A percentile compares a stretch with the other conserved stretches of the same genome.
Conservation (phyloP, 2,329 filamentous ascomycete species). For the Myotisia sp. region DNA sequence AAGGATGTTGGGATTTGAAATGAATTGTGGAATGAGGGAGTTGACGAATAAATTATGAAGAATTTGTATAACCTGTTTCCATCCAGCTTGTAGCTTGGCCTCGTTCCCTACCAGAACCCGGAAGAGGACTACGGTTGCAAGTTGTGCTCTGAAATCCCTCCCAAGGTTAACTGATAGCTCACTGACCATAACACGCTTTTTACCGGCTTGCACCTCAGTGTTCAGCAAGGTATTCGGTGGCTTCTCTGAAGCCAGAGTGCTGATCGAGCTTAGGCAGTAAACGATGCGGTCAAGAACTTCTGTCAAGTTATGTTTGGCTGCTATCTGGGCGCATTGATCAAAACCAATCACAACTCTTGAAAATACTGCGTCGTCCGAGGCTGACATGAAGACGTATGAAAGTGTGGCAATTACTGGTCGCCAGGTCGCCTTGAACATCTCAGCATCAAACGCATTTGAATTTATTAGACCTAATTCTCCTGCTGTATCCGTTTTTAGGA, state of each 20-base stretch:
- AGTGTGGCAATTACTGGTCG: conserved; percentile 85
- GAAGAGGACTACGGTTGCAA: conserved; percentile 92
- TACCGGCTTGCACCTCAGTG: conserved; percentile 83
- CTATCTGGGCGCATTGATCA: conserved; percentile 88
- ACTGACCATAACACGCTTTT: conserved; percentile 95
- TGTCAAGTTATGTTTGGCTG: conserved; percentile 64
- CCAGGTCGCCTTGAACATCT: conserved; percentile 97
- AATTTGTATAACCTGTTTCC: conserved; percentile 62
- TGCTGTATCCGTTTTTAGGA: conserved; percentile 67
- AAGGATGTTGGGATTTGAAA: conserved; percentile 51
- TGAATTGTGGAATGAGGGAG: conserved; percentile 74
- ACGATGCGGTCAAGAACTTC: conserved; percentile 90
- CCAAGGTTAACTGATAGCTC: conserved; percentile 94
- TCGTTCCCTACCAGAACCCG: conserved; percentile 80
- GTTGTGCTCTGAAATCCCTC: conserved; percentile 79
- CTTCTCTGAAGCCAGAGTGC: conserved; percentile 61
- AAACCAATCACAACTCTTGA: conserved; percentile 87
- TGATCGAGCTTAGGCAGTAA: conserved; percentile 78
- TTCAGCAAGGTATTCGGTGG: conserved; percentile 77
- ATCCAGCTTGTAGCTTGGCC: conserved; percentile 53
- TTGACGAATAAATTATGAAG: conserved; percentile 95
- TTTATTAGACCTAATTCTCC: conserved; percentile 64
- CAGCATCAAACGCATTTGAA: conserved; percentile 88
- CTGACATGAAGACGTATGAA: conserved; percentile 97
- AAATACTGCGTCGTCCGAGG: conserved; percentile 91